Base-by-base conservation (phyloP, 108 stramenopile species). In the Chaetoceros tenuissimus region DNA sequence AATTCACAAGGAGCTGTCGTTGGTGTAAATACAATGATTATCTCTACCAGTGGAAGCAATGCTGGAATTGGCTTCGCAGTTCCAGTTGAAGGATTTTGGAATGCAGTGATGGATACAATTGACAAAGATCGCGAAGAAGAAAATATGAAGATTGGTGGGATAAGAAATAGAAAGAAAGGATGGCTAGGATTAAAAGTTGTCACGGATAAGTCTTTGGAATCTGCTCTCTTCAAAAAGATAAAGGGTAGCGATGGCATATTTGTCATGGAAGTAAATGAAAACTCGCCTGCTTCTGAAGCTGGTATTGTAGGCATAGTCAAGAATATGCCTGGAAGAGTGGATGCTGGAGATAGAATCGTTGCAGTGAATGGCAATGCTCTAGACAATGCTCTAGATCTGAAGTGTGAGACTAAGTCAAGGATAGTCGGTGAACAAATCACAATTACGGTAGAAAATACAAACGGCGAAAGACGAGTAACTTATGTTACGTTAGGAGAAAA, bases 11-110 rank as follows among this genome's bases (percentile, higher is more conserved):
- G 96, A 3, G 60, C 82, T 57, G 78, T 94, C 8, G 75, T 94
- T 23, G 96, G 96, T 34, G 89, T 96, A 71, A 96, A 96, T 63
- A 91, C 84, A 27, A 90, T 88, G 16, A 95, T 94, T 59, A 80
- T 85, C 20, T 69, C 75, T 3, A 70, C 81, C 0, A 73, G 71
- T 10, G 88, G 87, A 22, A 77, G 67, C 31, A 75, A 61, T 54
- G 77, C 81, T 3, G 94, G 90, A 2, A 89, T 94, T 59, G 90
- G 87, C 13, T 95, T 92, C 59, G 87, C 85, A 16, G 68, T 84
- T 21, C 94, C 87, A n/a, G 55, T 77, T 0, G 90, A 92, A 66
- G 72, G 68, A 17, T 18, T 54, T 24, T 25, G 25, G 49, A 16
- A 26, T 24, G 49, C 5, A 10, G 5, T 26, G 25, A 26, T 25